Evolutionary conservation across 352 stramenopile species (phyloP), one percentile per base, ranked within the genome.

Genomic region (Elongisporangium prolatum): DNA sequence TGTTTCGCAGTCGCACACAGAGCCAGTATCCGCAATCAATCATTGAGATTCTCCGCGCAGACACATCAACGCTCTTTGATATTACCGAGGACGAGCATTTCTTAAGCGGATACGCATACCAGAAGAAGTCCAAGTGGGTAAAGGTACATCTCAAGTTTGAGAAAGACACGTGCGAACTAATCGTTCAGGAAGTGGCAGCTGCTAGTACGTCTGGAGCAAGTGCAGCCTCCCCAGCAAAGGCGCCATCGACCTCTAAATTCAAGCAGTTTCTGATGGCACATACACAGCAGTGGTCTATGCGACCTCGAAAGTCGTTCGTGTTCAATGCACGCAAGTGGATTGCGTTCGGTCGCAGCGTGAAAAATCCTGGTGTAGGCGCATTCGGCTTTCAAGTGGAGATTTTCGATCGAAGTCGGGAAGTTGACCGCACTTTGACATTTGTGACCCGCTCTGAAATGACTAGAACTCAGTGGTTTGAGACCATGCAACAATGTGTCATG

Each of bases 341-440:
- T 44, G 77, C 77, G 17, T 93, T 91, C 47, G 79, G 80, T 5
- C 64, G 80, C 2, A 87, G 68, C 24, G 51, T 87, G n/a, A 93
- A 93, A 63, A 82, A 87, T 38, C 81, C 69, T 4, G 71, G 74
- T 34, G 59, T 77, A 5, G 80, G 79, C 3, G 84, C 84, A 0
- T 93, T 90, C 62, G 81, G 81, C 11, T 90, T 93, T 51, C 84
- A 93, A 56, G 70, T 93, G 21, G 84, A 91, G 20, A 80, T 84
- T 13, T 90, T 91, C 50, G 79, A 93, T 52, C 62, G 74, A 2
- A 85, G 84, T 53, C 75, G 79, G 8, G 84, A 93, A 59, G 74
- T 88, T 48, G 77, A 93, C 48, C 63, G 88, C 57, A 90, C 79
- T 1, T 58, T 93, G 34, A 93, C 81, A 24, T 91, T 93, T 38